A percentile compares a stretch with the other conserved stretches of the same genome.
phyloP scores from a whole-genome alignment of 2,329 filamentous ascomycete genomes.

The Apiospora arundinis region DNA sequence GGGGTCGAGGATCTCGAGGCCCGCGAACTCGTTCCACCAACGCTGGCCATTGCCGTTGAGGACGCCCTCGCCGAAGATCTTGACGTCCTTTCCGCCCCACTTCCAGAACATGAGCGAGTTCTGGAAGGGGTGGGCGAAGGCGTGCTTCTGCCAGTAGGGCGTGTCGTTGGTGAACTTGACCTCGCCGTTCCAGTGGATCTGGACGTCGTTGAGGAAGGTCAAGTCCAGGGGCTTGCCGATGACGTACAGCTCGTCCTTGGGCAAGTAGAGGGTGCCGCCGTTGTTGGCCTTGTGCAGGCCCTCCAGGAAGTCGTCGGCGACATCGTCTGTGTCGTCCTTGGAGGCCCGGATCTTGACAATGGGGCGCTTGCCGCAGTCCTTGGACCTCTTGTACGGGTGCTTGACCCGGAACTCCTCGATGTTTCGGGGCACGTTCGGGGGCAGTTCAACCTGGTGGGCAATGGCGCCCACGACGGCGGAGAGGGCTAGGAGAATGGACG shows the following conservation, averaged over 20 bases:
- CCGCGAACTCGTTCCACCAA: conserved; percentile 51
- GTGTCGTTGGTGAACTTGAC: conserved; percentile 54
- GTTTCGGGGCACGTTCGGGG: conserved; percentile 43
- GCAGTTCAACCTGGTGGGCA: conserved; percentile 35
- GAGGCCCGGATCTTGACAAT: conserved; percentile 59
- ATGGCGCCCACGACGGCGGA: conserved; percentile 34
- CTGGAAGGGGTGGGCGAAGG: conserved; percentile 50
- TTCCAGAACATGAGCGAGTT: conserved; percentile 67
- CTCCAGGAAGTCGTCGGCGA: conserved; percentile 60
- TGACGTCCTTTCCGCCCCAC: conserved; percentile 67
- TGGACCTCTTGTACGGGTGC: conserved; percentile 42
- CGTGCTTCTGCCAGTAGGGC: conserved; percentile 49
- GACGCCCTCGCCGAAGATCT: conserved; percentile 62
- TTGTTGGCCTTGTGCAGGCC: conserved; percentile 63
- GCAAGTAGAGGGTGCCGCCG: conserved; percentile 61
- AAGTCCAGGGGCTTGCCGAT: conserved; percentile 66
- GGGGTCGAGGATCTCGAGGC: conserved; percentile 54
- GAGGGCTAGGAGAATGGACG: conserved; percentile 30
- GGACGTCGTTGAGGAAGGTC: conserved; percentile 62
- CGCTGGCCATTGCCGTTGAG: conserved; percentile 61
- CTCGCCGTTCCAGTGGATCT: conserved; percentile 64
- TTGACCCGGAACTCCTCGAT: conserved; percentile 46
- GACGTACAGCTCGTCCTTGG: conserved; percentile 60
- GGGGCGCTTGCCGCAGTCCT: conserved; percentile 31
- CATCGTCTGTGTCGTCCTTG: conserved; percentile 59